Conservation (phyloP, 176 grass and related monocot species). For the Carex myosuroides region DNA sequence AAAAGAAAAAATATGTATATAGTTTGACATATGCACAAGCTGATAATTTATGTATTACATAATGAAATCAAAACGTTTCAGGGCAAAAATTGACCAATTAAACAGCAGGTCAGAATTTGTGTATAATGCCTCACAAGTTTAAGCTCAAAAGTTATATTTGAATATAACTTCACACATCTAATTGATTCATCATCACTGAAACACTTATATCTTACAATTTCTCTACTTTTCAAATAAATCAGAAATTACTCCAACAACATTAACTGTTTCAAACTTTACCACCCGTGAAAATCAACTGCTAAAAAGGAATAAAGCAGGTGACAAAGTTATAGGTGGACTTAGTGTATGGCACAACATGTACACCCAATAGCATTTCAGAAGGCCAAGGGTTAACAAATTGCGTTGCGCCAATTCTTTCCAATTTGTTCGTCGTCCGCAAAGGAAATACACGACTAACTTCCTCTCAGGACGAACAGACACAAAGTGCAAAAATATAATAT, state of each 20-base stretch:
- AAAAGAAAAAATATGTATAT: no score
- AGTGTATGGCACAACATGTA: neutral
- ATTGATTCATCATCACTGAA: neutral
- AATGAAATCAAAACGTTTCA: no score
- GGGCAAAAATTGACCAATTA: no score
- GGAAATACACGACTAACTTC: neutral
- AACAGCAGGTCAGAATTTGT: no score
- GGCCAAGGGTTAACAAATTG: neutral
- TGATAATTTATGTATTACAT: no score
- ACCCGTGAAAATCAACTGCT: conserved; percentile 13
- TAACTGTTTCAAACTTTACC: neutral
- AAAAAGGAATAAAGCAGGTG: neutral
- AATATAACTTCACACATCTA: conserved; percentile 8
- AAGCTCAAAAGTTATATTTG: neutral
- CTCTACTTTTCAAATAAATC: no score
- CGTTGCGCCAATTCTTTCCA: neutral
- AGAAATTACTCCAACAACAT: no score
- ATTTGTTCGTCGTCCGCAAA: neutral
- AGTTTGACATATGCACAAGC: no score
- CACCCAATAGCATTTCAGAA: neutral
- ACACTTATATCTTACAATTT: no score
- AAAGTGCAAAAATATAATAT: neutral
- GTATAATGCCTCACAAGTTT: no score
- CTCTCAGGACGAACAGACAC: neutral
- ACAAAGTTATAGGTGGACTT: conserved; percentile 16